Conservation (phyloP, 2,329 filamentous ascomycete genomes). For the Huntiella moniliformis region DNA sequence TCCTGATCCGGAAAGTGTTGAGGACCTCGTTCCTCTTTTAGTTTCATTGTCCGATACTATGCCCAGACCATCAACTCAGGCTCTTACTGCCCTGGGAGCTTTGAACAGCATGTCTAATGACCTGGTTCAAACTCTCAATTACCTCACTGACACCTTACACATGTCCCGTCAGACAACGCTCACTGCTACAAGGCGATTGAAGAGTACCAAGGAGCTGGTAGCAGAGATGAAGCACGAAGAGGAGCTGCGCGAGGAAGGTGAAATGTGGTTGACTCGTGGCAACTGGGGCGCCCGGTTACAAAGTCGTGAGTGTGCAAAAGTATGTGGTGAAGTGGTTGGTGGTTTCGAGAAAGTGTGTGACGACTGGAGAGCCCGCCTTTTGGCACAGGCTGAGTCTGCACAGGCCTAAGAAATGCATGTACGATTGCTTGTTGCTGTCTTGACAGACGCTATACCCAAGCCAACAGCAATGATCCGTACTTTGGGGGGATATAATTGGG, state of each 20-base stretch:
- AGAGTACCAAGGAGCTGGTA: slow-evolving; percentile 68
- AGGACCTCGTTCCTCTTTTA: slow-evolving; percentile 50
- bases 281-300: slow-evolving; percentile 65
- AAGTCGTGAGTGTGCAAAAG: slow-evolving; percentile 61
- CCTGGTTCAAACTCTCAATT: slow-evolving; percentile 61
- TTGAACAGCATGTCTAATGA: slow-evolving; percentile 55
- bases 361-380: slow-evolving; percentile 58
- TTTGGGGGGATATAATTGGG: no score
- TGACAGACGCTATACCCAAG: no score
- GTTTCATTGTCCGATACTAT: slow-evolving; percentile 45
- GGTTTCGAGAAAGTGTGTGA: slow-evolving; percentile 88
- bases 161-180: slow-evolving; percentile 82
- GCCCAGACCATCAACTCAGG: slow-evolving; percentile 42
- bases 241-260: slow-evolving; percentile 64
- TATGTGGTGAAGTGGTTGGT: slow-evolving; percentile 73
- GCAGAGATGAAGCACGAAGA: slow-evolving; percentile 70
- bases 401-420: slow-evolving; percentile 18
- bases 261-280: slow-evolving; percentile 60
- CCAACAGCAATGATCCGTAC: no score
- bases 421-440: no score
- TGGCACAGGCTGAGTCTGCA: slow-evolving; percentile 40
- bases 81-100: slow-evolving; percentile 46
- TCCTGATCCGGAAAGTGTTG: slow-evolving; percentile 44
- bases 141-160: slow-evolving; percentile 77
- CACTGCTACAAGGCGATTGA: slow-evolving; percentile 60